Base-by-base conservation (phyloP, 1,139 yeast genomes). In the Candida glucosophila region DNA sequence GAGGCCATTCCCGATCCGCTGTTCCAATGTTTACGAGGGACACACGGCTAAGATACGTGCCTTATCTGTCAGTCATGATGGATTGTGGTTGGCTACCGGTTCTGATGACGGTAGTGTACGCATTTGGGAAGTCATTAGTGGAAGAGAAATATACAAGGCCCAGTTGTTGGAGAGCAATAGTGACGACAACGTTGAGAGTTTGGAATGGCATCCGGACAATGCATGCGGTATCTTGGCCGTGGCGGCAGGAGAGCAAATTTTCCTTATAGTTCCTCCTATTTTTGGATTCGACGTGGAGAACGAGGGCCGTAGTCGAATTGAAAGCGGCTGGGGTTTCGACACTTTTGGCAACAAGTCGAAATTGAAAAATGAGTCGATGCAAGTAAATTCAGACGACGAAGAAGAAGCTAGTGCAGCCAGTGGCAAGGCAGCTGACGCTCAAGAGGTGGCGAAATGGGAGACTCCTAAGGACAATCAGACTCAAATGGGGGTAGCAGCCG, bases 81-180 rank as follows among this genome's bases (percentile, higher is more conserved):
- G 98, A 6, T 66, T 81, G 42, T 90, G 95, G 90, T 63, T 90
- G 36, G 98, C 98, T 13, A 90, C 98, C 6, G 98, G 97, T 29
- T 82, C 95, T 14, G 98, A 90, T 49, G 99, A 90, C 51, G 97
- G 96, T 26, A 71, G 88, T 14, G 86, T 90, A n/a, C 70, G 95
- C 43, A 69, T 90, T 12, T 90, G 98, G 98, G 99, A 92, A 58
- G 75, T 86, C 10, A 63, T 86, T 32, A 85, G 97, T 4, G 99
- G 98, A 25, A 76, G 98, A 56, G 93, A 88, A 59, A 81, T 90
- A 26, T 83, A 73, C 68, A 69, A 74, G 35, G 63, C 74, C 14
- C 62, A 63, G 29, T 55, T 81, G 14, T 56, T 75, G 21, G 61
- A 60, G 22, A 71, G 68, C 31, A 71, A 74, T 38, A 50, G 54